Evolutionary conservation across 2,329 filamentous ascomycete species (phyloP).

Genomic region (Aspergillus oerlinghausenensis): DNA sequence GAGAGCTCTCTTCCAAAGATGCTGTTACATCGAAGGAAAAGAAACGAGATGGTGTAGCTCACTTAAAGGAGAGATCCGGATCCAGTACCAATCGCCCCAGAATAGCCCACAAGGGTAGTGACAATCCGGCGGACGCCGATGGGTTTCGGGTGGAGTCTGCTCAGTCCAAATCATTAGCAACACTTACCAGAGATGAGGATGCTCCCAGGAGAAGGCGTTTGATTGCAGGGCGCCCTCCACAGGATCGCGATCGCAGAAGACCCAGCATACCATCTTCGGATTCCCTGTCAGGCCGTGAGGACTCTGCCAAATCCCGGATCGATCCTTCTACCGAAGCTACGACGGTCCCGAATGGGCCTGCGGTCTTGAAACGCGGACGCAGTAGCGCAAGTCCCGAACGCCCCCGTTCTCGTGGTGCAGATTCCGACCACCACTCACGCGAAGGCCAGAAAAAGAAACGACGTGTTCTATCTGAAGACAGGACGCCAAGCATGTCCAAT

Average conservation of each 20-base stretch:
- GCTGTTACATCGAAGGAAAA: constrained; percentile 20
- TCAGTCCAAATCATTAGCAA: constrained; percentile 25
- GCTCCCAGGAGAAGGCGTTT: constrained; percentile 35
- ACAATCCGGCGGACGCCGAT: constrained; percentile 31
- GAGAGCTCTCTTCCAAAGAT: constrained; percentile 23
- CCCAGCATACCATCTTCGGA: constrained; percentile 39
- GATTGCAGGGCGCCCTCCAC: constrained; percentile 39
- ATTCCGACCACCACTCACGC: constrained; percentile 27
- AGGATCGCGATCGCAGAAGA: constrained; percentile 31
- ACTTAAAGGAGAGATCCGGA: constrained; percentile 23
- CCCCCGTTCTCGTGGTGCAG: constrained; percentile 31
- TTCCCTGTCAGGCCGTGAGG: constrained; percentile 37
- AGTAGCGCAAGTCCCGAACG: constrained; percentile 40
- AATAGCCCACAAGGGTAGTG: constrained; percentile 19
- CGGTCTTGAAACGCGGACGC: constrained; percentile 38
- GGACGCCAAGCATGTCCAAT: constrained; percentile 26
- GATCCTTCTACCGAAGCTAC: constrained; percentile 23
- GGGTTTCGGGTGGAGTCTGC: constrained; percentile 19
- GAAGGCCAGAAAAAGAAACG: constrained; percentile 41
- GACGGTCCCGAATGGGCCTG: constrained; percentile 12
- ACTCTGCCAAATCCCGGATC: constrained; percentile 26
- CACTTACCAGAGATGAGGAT: constrained; percentile 32
- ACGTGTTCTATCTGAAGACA: constrained; percentile 39
- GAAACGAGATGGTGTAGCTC: constrained; percentile 18
- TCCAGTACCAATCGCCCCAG: constrained; percentile 18